These are phyloP conservation scores for Maudiozyma saulgeensis DNA, from an alignment of 805 yeast genomes.

Conservation along the genomic window DNA sequence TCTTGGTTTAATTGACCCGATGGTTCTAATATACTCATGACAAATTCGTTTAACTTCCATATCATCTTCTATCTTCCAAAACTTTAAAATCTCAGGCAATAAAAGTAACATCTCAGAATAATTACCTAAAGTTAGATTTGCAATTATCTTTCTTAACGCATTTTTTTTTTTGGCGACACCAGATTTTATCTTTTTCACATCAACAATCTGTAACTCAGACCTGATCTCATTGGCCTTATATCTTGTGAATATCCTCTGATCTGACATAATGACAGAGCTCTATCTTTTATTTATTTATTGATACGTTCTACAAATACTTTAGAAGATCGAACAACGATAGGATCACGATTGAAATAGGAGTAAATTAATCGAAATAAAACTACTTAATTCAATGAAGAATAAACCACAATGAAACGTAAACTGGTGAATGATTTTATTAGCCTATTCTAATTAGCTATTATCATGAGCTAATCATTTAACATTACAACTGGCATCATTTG, in stretches of 20 bases:
- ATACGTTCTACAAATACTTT: too few relatives aligned
- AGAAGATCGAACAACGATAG: too few relatives aligned
- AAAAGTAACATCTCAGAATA: conserved; percentile 55
- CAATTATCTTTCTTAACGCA: conserved; percentile 62
- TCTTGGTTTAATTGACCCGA: conserved; percentile 49
- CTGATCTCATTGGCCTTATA: conserved; percentile 29
- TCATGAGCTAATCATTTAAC: too few relatives aligned
- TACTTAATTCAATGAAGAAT: too few relatives aligned
- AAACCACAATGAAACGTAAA: too few relatives aligned
- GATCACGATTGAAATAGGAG: too few relatives aligned
- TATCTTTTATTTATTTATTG: background rate
- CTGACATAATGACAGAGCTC: conserved; percentile 15
- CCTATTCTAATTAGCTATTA: too few relatives aligned
- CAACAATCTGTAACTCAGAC: conserved; percentile 26
- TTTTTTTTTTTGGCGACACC: conserved; percentile 33
- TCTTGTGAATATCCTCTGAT: conserved; percentile 24
- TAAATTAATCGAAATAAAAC: too few relatives aligned
- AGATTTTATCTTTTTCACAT: conserved; percentile 33
- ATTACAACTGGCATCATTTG: too few relatives aligned
- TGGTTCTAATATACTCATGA: conserved; percentile 53
- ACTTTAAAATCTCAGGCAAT: conserved; percentile 50
- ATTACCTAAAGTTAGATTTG: conserved; percentile 77
- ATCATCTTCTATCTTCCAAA: conserved; percentile 51
- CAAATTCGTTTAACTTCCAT: conserved; percentile 63
- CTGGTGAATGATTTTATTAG: too few relatives aligned